phyloP scores from a whole-genome alignment of 768 basidiomycete species.

The Piloderma croceum region DNA sequence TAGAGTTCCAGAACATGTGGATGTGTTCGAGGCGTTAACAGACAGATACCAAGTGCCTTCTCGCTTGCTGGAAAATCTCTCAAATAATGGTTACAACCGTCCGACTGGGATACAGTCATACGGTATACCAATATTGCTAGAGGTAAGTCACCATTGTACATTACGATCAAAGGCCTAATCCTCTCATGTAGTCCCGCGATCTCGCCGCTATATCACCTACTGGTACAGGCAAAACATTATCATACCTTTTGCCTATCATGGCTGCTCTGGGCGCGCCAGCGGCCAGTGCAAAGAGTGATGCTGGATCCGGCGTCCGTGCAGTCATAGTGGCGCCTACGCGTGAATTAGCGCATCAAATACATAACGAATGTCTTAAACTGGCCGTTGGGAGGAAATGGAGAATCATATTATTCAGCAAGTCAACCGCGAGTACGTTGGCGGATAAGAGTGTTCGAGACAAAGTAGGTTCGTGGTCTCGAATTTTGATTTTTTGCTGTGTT shows the following conservation, averaged over 20 bases:
- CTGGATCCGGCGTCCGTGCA: constrained; percentile 62
- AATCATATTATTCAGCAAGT: constrained; percentile 79
- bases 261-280: constrained; percentile 50
- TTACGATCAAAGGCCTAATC: constrained; percentile 2
- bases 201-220: constrained; percentile 94
- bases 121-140: constrained; percentile 73
- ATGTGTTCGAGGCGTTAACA: constrained; percentile 54
- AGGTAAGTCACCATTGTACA: constrained; percentile 44
- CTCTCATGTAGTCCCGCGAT: constrained; percentile 58
- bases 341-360: constrained; percentile 93
- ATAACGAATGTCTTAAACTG: constrained; percentile 82
- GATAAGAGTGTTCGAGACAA: constrained; percentile 68
- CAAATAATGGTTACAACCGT: constrained; percentile 48
- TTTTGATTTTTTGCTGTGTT: constrained; percentile 1
- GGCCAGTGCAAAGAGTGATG: constrained; percentile 38
- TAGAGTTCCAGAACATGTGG: constrained; percentile 54
- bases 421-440: constrained; percentile 77
- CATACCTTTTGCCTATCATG: constrained; percentile 85
- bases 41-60: constrained; percentile 54
- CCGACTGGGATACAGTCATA: constrained; percentile 83
- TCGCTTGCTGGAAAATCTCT: constrained; percentile 61
- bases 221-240: constrained; percentile 93
- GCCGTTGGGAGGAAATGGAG: constrained; percentile 81
- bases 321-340: constrained; percentile 87
- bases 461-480: constrained; percentile 51